Base-by-base conservation (phyloP, 768 basidiomycete genomes). In the Russula lepida region DNA sequence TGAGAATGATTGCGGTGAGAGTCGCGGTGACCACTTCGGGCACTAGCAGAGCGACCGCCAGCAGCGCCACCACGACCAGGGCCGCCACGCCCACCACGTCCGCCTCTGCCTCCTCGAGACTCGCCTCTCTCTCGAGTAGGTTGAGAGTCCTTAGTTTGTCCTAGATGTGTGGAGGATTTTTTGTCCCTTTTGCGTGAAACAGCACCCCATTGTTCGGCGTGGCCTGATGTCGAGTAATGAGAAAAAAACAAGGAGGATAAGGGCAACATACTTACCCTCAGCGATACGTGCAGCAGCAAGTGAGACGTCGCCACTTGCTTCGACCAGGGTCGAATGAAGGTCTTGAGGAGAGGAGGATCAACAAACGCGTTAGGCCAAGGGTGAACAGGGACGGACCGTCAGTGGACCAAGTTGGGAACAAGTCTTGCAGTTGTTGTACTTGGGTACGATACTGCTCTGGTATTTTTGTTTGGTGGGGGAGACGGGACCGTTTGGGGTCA, bases 151-250 rank as follows among this genome's bases (percentile, higher is more conserved):
- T 84, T 88, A 52, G 84, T 71, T 47, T 69, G 64, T 43, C 75
- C 54, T 44, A 80, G 78, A 32, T 76, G 53, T 13, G 79, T 67
- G 30, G 75, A 62, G 0, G 65, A 47, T 74, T 89, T 92, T 79
- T 92, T 91, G 73, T 92, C 89, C 77, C 90, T 93, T 82, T 91
- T 92, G 73, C 83, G 86, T 64, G 83, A 83, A 59, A 91, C 90
- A 57, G 88, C 83, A 54, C 82, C 89, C 90, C 90, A 93, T 69
- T 86, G 88, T 71, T 85, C 83, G 50, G 80, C 86, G 66, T 78
- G 78, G 69, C 90, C 90, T 92, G 70, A 54, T 53, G 58, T 35
- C 60, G 21, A 53, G 27, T 37, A 57, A 46, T 59, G 54, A 59
- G 64, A 37, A 35, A 69, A 69, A 54, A 71, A 63, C 51, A 68